phyloP scores from a whole-genome alignment of 805 yeast genomes.

The Groenewaldozyma salmanticensis region DNA sequence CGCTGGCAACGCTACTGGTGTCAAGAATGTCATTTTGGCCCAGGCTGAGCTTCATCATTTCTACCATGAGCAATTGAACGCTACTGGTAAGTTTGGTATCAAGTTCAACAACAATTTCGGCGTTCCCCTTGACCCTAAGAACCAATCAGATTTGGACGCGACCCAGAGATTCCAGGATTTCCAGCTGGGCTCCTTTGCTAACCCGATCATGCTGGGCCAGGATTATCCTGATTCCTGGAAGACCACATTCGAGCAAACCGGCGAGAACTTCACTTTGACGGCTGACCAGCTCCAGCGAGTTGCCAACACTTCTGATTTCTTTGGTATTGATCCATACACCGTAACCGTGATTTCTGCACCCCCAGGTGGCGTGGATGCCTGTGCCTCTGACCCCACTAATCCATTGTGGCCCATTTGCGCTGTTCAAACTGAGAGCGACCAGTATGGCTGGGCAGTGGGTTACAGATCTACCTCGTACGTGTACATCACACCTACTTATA shows the following conservation, averaged over 20 bases:
- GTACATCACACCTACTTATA: not conserved
- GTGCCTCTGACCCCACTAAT: not conserved
- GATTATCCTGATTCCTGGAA: not conserved
- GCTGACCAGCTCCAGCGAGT: not conserved
- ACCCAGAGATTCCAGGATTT: not conserved
- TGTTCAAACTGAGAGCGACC: not conserved
- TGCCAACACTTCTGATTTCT: not conserved
- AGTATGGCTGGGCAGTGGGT: not conserved
- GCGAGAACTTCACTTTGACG: not conserved
- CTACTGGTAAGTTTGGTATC: not conserved
- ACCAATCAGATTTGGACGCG: not conserved
- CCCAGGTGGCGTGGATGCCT: not conserved
- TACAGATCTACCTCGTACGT: not conserved
- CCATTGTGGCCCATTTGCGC: not conserved
- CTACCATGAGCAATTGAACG: constrained; percentile 10
- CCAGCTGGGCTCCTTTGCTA: not conserved
- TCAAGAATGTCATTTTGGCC: not conserved
- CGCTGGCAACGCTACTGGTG: constrained; percentile 5
- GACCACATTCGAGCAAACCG: not conserved
- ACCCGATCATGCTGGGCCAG: not conserved
- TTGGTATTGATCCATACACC: constrained; percentile 1
- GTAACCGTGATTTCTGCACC: not conserved
- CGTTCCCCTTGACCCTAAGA: not conserved
- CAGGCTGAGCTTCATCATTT: constrained; percentile 4
- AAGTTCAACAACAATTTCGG: not conserved